A percentile compares a stretch with the other conserved stretches of the same genome.
Conservation (phyloP, 2,329 filamentous ascomycete species). For the Capronia coronata region DNA sequence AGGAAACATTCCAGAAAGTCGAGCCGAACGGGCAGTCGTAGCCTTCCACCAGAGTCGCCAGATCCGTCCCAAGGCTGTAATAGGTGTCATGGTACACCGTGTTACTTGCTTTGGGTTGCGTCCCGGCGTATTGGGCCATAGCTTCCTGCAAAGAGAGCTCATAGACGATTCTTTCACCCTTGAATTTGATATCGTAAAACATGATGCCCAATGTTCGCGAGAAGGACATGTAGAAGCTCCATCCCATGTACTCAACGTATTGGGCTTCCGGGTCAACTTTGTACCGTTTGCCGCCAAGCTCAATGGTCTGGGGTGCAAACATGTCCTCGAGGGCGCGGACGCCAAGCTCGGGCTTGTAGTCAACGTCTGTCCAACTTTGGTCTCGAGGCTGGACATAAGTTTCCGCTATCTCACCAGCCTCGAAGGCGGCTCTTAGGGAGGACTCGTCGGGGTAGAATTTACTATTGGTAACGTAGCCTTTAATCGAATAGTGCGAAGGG, state of each 20-base stretch:
- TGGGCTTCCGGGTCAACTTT: constrained; percentile 10
- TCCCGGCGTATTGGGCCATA: constrained; percentile 46
- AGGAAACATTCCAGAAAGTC: constrained; percentile 13
- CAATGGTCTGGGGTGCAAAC: constrained; percentile 12
- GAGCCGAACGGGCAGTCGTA: constrained; percentile 29
- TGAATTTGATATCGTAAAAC: constrained; percentile 40
- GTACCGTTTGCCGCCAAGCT: constrained; percentile 19
- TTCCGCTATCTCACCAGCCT: constrained; percentile 35
- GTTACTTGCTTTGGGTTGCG: constrained; percentile 27
- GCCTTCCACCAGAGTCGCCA: constrained; percentile 28
- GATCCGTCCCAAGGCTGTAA: constrained; percentile 30
- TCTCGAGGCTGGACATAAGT: constrained; percentile 33
- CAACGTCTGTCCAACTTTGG: constrained; percentile 11
- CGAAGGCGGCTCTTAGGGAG: constrained; percentile 36
- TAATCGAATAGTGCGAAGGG: constrained; percentile 38
- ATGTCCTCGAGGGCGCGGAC: constrained; percentile 8
- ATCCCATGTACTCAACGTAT: constrained; percentile 17
- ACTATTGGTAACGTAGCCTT: constrained; percentile 40
- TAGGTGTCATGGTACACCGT: constrained; percentile 32
- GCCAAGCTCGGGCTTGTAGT: constrained; percentile 18
- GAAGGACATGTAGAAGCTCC: constrained; percentile 13
- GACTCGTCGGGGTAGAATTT: constrained; percentile 35
- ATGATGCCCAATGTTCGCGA: constrained; percentile 13
- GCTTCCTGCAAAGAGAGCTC: constrained; percentile 50
- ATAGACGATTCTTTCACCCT: constrained; percentile 48